These are phyloP conservation scores for Colletotrichum magnum DNA, from an alignment of 2,329 filamentous ascomycete species.

Conservation along the genomic window DNA sequence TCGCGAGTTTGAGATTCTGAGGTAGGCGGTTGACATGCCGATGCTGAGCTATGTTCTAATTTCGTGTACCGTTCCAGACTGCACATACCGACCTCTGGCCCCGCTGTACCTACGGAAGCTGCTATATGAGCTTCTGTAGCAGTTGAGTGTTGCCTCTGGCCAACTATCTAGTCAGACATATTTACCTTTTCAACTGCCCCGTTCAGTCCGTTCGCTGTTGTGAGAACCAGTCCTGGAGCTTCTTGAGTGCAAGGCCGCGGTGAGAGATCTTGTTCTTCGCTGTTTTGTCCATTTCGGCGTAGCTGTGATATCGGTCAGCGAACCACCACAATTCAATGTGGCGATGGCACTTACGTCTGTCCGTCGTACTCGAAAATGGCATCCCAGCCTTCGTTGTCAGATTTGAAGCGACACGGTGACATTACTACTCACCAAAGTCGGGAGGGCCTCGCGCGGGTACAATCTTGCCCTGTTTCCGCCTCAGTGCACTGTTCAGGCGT, in stretches of 20 bases:
- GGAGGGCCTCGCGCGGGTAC: conserved; percentile 85
- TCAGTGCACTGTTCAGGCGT: too few species aligned
- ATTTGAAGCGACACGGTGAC: background rate
- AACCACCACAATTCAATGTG: background rate
- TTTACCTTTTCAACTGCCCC: background rate
- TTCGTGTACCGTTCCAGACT: conserved; percentile 14
- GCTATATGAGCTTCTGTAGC: too few species aligned
- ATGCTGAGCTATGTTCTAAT: background rate
- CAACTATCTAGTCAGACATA: background rate
- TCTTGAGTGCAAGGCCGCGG: conserved; percentile 86
- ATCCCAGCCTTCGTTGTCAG: conserved; percentile 83
- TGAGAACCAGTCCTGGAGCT: conserved; percentile 86
- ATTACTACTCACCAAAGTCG: conserved; percentile 78
- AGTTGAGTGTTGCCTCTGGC: background rate
- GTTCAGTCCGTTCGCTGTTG: conserved; percentile 47
- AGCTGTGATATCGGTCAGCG: conserved; percentile 57
- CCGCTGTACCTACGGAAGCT: too few species aligned
- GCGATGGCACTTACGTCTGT: conserved; percentile 71
- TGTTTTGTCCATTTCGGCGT: conserved; percentile 93
- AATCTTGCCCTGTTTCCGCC: conserved; percentile 74
- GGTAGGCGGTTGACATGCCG: conserved; percentile 9
- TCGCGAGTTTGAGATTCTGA: conserved; percentile 82
- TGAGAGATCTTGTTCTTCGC: conserved; percentile 96
- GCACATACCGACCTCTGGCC: background rate
- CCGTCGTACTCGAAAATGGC: conserved; percentile 95